Conservation (phyloP, 2,329 filamentous ascomycete species). For the Dactylellina leptospora region DNA sequence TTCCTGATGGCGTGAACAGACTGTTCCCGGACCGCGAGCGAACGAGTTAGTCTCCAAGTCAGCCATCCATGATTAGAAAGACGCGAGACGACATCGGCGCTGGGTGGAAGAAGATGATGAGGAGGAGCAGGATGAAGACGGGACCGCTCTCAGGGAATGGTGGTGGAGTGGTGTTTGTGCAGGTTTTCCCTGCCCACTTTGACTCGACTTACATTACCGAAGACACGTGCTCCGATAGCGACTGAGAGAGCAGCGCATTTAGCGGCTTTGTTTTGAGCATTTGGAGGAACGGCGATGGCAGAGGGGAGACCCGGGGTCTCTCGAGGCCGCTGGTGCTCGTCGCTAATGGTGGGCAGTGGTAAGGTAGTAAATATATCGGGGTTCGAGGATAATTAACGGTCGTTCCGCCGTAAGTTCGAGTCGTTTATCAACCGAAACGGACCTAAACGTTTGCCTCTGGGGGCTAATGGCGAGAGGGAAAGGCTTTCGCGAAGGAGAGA, state of each 20-base stretch:
- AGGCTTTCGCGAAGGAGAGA: too few species aligned
- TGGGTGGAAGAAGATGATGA: background rate
- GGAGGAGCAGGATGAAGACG: constrained; percentile 3
- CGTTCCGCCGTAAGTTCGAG: too few species aligned
- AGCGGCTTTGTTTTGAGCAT: constrained; percentile 58
- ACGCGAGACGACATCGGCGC: background rate
- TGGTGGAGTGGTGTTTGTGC: constrained; percentile 48
- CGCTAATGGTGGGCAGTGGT: too few species aligned
- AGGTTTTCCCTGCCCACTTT: constrained; percentile 48
- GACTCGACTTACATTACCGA: constrained; percentile 55
- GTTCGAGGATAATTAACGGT: too few species aligned
- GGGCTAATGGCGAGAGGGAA: too few species aligned
- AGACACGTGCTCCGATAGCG: constrained; percentile 56
- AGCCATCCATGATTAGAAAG: background rate
- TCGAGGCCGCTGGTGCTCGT: too few species aligned
- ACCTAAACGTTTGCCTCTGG: too few species aligned
- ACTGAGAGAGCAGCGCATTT: constrained; percentile 57
- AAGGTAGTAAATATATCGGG: too few species aligned
- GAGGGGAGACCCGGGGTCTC: constrained; percentile 20
- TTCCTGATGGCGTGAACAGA: constrained; percentile 57
- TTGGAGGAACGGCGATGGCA: constrained; percentile 33
- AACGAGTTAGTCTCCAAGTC: background rate
- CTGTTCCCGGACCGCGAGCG: constrained; percentile 36
- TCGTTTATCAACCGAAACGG: too few species aligned
- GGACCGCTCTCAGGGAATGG: background rate